Evolutionary conservation across 164 flowering plant species (phyloP).

Genomic region (Houttuynia cordata): DNA sequence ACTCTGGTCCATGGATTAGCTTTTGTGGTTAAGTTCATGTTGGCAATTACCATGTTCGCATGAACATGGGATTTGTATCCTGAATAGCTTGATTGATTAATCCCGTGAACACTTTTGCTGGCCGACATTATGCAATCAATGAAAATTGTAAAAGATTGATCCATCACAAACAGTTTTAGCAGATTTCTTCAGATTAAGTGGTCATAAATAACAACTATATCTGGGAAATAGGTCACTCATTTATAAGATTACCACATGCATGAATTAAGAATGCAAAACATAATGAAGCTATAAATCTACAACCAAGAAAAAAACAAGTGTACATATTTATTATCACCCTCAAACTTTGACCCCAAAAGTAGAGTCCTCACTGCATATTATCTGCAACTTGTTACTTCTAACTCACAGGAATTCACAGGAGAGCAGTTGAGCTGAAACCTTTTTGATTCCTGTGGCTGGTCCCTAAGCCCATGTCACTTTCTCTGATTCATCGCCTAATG

Average conservation of each 20-base stretch:
- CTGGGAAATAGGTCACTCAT: background rate
- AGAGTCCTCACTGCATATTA: slow-evolving; percentile 1
- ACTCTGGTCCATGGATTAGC: no score
- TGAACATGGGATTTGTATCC: no score
- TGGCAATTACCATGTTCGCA: no score
- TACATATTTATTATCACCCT: slow-evolving; percentile 6
- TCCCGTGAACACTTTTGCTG: no score
- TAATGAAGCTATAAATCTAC: background rate
- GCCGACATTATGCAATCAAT: no score
- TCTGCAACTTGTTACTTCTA: slow-evolving; percentile 8
- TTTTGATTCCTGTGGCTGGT: slow-evolving; percentile 12
- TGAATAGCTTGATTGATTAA: no score
- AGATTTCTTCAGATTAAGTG: background rate
- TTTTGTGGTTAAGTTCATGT: no score
- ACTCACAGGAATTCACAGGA: slow-evolving; percentile 18
- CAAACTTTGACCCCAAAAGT: slow-evolving; percentile 11
- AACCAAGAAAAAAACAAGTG: background rate
- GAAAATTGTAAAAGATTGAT: no score
- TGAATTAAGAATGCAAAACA: background rate
- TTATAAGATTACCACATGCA: background rate
- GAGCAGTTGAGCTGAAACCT: slow-evolving; percentile 8
- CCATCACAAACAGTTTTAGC: no score
- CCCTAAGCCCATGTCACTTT: slow-evolving; percentile 7
- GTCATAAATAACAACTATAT: background rate
- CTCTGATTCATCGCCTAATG: background rate